Conservation (phyloP, 225 moss, liverwort and hornwort species). For the Bryoerythrophyllum caledonicum region DNA sequence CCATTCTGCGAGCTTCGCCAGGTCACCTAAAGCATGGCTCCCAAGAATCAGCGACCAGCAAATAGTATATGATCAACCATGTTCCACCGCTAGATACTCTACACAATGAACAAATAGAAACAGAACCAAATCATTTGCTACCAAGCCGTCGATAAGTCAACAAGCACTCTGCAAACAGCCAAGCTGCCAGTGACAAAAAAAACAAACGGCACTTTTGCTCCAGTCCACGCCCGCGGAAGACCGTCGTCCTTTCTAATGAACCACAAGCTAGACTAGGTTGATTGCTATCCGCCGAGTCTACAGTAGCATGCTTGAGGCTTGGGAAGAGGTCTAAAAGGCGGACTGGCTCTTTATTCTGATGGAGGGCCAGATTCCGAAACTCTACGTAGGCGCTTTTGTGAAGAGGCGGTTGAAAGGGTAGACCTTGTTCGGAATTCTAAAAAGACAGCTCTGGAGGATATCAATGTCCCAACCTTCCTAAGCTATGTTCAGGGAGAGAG, state of each 20-base stretch:
- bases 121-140: neutral
- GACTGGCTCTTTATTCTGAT: neutral
- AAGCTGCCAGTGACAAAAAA: neutral
- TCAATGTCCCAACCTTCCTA: neutral
- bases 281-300: neutral
- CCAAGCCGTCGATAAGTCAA: neutral
- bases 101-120: neutral
- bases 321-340: neutral
- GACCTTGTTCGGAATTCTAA: neutral
- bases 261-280: neutral
- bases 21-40: conserved; percentile 15
- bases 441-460: neutral
- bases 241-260: neutral
- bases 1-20: conserved; percentile 30
- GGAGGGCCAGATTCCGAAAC: neutral
- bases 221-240: neutral
- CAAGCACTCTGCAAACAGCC: neutral
- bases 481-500: neutral
- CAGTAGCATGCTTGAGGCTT: neutral
- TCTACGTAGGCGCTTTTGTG: neutral
- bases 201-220: neutral
- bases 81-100: neutral
- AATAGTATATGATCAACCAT: neutral
- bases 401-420: neutral
- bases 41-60: neutral